Evolutionary conservation across 2,329 filamentous ascomycete species (phyloP), one percentile per base, ranked within the genome.

Genomic region (Ophiostoma australiae): DNA sequence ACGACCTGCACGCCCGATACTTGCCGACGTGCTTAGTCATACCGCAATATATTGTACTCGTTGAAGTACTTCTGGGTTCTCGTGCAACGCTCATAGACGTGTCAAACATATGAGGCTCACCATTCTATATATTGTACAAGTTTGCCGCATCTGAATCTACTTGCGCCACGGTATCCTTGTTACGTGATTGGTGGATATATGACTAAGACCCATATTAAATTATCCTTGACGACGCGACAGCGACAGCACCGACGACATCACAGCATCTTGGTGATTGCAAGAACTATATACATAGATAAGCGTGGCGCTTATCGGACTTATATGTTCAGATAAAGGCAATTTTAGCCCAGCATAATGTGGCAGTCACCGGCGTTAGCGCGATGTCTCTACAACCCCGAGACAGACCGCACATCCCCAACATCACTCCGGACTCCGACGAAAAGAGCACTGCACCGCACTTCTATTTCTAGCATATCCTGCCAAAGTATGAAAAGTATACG

Each of bases 391-490:
- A 3, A 7, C 13, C 23, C 39, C 55, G 67, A 20, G n/a, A 33
- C 52, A 10, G 48, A 17, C 41, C 70, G 73, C 72, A 73, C 69
- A 72, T 72, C 73, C 73, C 73, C 73, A 74, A 63, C 44, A 15
- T 2, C 58, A 37, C 35, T 72, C 71, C 73, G 73, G 72, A 74
- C 71, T 72, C 73, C 73, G 73, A n/a, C 67, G 8, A 17, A 63
- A 61, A 20, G 27, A 33, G 27, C 58, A 33, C 23, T 35, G 4
- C 13, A 15, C 27, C 7, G 27, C 1, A 33, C 10, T 31, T 27
- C 10, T 13, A 11, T 11, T 27, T 10, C 4, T 58, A 58, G n/a
- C 4, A 15, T 11, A 58, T 58, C 8, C 27, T 11, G 23, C 52
- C 4, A 58, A 15, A 3, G 3, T 4, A 8, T 11, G 2, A 4